Percentiles rank a stretch among this genome's conserved stretches.
Evolutionary conservation across 257 asterid species (phyloP).

Genomic region (Solanum rostratum): DNA sequence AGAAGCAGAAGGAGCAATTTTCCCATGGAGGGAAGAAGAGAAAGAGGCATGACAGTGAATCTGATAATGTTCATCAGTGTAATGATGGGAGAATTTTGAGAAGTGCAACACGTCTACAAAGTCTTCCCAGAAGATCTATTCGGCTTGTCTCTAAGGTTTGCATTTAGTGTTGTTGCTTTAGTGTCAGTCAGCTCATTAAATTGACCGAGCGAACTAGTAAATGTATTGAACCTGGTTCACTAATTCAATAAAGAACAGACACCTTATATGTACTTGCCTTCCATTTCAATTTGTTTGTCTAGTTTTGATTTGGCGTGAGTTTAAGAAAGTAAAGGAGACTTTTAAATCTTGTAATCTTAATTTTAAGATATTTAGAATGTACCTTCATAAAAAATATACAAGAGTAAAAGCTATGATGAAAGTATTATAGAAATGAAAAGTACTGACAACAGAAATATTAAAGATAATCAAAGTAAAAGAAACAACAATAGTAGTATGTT

Average conservation of each 20-base stretch:
- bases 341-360: neutral
- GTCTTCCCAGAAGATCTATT: conserved; percentile 7
- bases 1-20: neutral
- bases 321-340: neutral
- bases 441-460: neutral
- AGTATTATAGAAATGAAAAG: neutral
- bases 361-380: neutral
- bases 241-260: neutral
- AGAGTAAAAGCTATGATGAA: neutral
- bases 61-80: neutral
- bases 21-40: conserved; percentile 5
- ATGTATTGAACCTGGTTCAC: neutral
- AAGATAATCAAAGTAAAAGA: neutral
- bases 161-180: neutral
- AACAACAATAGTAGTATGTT: neutral
- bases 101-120: conserved; percentile 6
- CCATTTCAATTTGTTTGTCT: neutral
- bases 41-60: neutral
- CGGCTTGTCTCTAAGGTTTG: conserved; percentile 9
- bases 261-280: neutral
- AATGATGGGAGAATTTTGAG: conserved; percentile 9
- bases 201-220: neutral
- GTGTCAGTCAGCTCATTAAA: neutral
- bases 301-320: neutral
- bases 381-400: neutral